Evolutionary conservation across 1,139 yeast species (phyloP), one percentile per base, ranked within the genome.

Genomic region (Eremothecium cymbalariae): DNA sequence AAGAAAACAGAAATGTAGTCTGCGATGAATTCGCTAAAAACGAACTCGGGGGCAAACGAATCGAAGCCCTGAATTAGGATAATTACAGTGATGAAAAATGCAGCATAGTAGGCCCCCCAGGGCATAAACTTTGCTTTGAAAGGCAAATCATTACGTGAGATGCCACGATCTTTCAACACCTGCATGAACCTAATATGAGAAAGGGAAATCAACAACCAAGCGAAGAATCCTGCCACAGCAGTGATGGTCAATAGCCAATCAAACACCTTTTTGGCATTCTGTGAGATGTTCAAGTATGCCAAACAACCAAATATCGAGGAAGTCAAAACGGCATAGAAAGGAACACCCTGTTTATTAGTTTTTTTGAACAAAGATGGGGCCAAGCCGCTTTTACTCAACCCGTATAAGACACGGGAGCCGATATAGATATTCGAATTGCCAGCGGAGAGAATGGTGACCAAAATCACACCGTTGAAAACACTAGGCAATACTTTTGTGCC

Each of bases 231-330:
- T 4, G 86, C 77, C 31, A 80, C 79, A 16, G 85, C 82, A 22
- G 85, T 72, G 46, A 88, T 77, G 60, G 83, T 84, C 47, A 85
- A 70, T 44, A 88, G 71, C 88, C 95, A 88, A 47, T 70, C 63
- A 64, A 86, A 88, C 7, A 86, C 96, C 11, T 70, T 65, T 20
- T 65, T 63, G 34, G 94, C 93, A 36, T 65, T 59, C 9, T 58
- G 55, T 13, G 68, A 59, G 40, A 74, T 66, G 34, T 78, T 80
- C 67, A 88, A 67, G 57, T 74, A 79, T 1, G 86, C 86, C 43
- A 74, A 63, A 21, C 73, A 62, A 32, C 90, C 90, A 48, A 79
- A 71, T 0, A 67, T 51, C 4, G 85, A 63, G 4, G 86, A 76
- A 47, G 65, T 55, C 1, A 70, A 36, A 19, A 80, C 86, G 11